Evolutionary conservation across 2,329 filamentous ascomycete genomes (phyloP).

Genomic region (Xylariales sp.): DNA sequence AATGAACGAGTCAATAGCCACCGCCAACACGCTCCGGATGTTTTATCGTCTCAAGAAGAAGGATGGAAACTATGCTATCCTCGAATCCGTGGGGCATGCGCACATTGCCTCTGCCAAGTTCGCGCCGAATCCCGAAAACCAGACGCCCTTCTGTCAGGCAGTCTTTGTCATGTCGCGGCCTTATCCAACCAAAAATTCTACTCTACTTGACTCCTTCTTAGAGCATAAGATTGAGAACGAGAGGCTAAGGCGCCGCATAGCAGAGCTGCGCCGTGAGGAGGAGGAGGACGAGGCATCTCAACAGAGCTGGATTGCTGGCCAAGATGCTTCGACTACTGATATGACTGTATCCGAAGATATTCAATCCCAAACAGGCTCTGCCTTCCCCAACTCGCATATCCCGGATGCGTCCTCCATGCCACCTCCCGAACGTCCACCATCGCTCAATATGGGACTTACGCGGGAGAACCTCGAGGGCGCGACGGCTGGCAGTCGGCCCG

Average conservation of each 20-base stretch:
- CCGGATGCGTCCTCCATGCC: constrained; percentile 49
- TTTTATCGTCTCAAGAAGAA: constrained; percentile 80
- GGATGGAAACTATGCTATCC: constrained; percentile 71
- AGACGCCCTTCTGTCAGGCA: constrained; percentile 72
- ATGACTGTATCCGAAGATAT: constrained; percentile 45
- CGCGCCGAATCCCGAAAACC: constrained; percentile 58
- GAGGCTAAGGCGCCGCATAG: constrained; percentile 76
- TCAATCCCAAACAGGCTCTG: constrained; percentile 25
- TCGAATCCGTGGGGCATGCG: constrained; percentile 89
- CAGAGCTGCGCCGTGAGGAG: constrained; percentile 81
- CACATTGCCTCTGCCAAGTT: constrained; percentile 72
- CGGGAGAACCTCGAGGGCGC: constrained; percentile 76
- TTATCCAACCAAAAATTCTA: constrained; percentile 84
- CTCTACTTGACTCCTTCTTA: constrained; percentile 83
- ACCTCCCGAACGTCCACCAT: constrained; percentile 58
- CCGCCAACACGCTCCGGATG: constrained; percentile 72
- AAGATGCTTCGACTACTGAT: constrained; percentile 46
- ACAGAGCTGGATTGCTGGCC: constrained; percentile 54
- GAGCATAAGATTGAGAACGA: constrained; percentile 98
- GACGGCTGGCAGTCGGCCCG: constrained; percentile 58
- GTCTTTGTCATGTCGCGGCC: constrained; percentile 92
- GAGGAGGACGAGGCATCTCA: constrained; percentile 71
- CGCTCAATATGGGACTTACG: constrained; percentile 66
- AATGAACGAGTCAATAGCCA: constrained; percentile 83
- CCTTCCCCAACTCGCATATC: constrained; percentile 31